These are phyloP conservation scores for Zelopaecilomyces penicillatus DNA, from an alignment of 2,329 filamentous ascomycete species.

Conservation along the genomic window DNA sequence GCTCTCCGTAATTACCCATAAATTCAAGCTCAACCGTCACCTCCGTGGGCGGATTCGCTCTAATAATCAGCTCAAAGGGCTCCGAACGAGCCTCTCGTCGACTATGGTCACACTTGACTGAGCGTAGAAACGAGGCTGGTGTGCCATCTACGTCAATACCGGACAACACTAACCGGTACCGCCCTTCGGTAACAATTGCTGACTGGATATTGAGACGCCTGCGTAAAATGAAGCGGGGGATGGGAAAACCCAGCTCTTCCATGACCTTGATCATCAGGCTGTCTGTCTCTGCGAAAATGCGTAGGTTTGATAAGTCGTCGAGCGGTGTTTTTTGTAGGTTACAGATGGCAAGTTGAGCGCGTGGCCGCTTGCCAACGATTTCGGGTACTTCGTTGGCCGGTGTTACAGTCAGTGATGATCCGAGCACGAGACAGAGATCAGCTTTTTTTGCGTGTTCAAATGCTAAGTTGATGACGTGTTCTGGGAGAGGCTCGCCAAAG, in stretches of 20 bases:
- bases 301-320: slow-evolving; percentile 24
- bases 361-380: slow-evolving; percentile 20
- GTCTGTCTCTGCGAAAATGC: slow-evolving; percentile 29
- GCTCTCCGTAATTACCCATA: slow-evolving; percentile 39
- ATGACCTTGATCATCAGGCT: slow-evolving; percentile 32
- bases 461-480: slow-evolving; percentile 23
- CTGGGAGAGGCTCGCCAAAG: slow-evolving; percentile 31
- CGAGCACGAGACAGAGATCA: slow-evolving; percentile 38
- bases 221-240: slow-evolving; percentile 30
- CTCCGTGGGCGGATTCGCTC: slow-evolving; percentile 19
- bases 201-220: slow-evolving; percentile 18
- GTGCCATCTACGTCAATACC: slow-evolving; percentile 35
- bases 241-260: slow-evolving; percentile 26
- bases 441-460: slow-evolving; percentile 29
- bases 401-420: slow-evolving; percentile 35
- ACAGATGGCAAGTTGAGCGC: slow-evolving; percentile 32
- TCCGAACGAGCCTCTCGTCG: slow-evolving; percentile 26
- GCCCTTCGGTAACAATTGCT: slow-evolving; percentile 6
- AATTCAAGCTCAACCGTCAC: slow-evolving; percentile 35
- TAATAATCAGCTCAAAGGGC: slow-evolving; percentile 24
- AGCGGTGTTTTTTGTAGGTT: slow-evolving; percentile 37
- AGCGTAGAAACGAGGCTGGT: slow-evolving; percentile 30
- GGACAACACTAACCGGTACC: slow-evolving; percentile 20
- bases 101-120: slow-evolving; percentile 30
- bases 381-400: slow-evolving; percentile 34